Evolutionary conservation across 345 rosid species (phyloP).

Genomic region (Hypericum perforatum): DNA sequence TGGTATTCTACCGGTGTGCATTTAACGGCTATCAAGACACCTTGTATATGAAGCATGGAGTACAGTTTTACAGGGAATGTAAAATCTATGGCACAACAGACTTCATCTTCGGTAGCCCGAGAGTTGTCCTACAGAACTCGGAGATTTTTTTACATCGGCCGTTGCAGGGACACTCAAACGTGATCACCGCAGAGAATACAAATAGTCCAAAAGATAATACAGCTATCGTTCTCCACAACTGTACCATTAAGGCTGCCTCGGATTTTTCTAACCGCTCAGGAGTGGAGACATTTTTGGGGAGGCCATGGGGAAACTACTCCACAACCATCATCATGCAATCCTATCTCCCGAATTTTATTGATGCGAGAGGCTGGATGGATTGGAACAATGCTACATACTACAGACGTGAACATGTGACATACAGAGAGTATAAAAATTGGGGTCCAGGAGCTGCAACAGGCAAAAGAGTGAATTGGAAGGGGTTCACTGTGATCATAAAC

Average conservation of each 20-base stretch:
- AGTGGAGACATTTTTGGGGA: background rate
- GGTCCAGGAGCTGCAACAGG: background rate
- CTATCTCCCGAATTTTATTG: background rate
- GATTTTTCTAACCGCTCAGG: background rate
- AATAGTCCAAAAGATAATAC: too few relatives aligned
- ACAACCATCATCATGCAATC: background rate
- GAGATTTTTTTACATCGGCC: background rate
- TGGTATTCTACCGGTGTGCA: background rate
- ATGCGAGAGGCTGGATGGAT: background rate
- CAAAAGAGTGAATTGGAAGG: background rate
- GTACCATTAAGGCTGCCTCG: background rate
- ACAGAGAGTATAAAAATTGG: background rate
- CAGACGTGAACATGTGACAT: background rate
- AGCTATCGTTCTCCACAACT: background rate
- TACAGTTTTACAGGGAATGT: constrained; percentile 3
- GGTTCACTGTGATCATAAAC: too few relatives aligned
- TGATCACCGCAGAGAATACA: background rate
- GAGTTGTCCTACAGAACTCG: background rate
- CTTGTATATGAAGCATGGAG: background rate
- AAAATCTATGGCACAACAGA: background rate
- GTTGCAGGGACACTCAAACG: background rate
- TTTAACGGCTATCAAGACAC: constrained; percentile 1
- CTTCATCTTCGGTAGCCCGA: background rate
- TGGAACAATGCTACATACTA: background rate
- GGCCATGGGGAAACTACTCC: constrained; percentile 1